Evolutionary conservation across 441 rosid genomes (phyloP).

Genomic region (Brassica hybrid): DNA sequence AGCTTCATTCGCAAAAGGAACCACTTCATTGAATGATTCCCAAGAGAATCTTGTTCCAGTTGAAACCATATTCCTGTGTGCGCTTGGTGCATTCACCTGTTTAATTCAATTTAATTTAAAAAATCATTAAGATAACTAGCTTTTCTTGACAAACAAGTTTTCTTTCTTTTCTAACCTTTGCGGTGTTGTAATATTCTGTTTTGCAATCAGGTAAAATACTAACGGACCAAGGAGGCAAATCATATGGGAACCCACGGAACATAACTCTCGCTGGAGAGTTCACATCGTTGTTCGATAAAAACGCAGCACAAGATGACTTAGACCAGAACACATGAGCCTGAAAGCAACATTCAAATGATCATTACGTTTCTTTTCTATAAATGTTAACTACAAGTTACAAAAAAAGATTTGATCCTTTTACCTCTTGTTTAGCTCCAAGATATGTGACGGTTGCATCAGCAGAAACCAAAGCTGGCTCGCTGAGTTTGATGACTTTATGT

Average conservation of each 20-base stretch:
- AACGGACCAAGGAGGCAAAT: slow-evolving; percentile 66
- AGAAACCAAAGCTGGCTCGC: slow-evolving; percentile 59
- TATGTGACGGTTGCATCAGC: slow-evolving; percentile 48
- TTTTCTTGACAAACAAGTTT: neutral
- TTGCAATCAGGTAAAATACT: slow-evolving; percentile 71
- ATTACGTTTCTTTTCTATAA: neutral
- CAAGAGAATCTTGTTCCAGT: slow-evolving; percentile 49
- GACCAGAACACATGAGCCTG: slow-evolving; percentile 61
- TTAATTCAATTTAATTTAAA: slow-evolving; percentile 20
- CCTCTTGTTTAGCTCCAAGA: slow-evolving; percentile 57
- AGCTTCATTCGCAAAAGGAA: slow-evolving; percentile 50
- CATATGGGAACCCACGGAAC: slow-evolving; percentile 50
- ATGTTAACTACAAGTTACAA: neutral
- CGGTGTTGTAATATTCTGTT: slow-evolving; percentile 58
- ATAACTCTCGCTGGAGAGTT: slow-evolving; percentile 47
- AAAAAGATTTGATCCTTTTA: slow-evolving; percentile 3
- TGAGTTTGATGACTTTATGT: slow-evolving; percentile 56
- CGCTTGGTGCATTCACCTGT: slow-evolving; percentile 55
- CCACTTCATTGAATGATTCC: slow-evolving; percentile 61
- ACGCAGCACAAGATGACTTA: slow-evolving; percentile 56
- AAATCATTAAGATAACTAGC: slow-evolving; percentile 11
- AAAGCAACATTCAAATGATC: slow-evolving; percentile 7
- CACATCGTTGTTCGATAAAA: slow-evolving; percentile 57
- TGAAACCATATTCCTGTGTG: slow-evolving; percentile 52
- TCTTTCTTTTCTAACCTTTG: slow-evolving; percentile 45